Percentiles rank a stretch among this genome's conserved stretches.
Conservation (phyloP, 805 yeast species). For the Cyberlindnera sargentensis region DNA sequence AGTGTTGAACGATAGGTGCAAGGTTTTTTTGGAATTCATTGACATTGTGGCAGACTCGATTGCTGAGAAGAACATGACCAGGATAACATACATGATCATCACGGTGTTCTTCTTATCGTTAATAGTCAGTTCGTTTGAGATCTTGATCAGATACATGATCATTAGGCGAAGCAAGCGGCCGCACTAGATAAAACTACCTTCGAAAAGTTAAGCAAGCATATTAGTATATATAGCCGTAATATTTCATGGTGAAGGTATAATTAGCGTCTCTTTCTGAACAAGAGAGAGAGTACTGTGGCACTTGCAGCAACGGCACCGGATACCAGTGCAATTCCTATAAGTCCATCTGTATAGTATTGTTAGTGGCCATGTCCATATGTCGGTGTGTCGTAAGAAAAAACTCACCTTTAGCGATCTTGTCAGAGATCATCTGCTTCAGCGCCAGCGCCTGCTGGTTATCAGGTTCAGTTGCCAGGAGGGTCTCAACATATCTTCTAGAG, state of each 20-base stretch:
- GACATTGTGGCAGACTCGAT: slow-evolving; percentile 91
- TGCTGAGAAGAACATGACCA: slow-evolving; percentile 86
- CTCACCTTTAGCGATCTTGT: slow-evolving; percentile 53
- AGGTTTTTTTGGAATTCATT: slow-evolving; percentile 87
- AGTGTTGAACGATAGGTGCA: slow-evolving; percentile 88
- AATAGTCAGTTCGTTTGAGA: slow-evolving; percentile 68
- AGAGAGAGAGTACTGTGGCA: slow-evolving; percentile 49
- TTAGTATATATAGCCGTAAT: background rate
- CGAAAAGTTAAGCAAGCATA: background rate
- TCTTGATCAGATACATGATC: slow-evolving; percentile 49
- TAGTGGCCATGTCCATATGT: no score
- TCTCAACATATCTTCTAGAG: slow-evolving; percentile 80
- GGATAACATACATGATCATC: slow-evolving; percentile 87
- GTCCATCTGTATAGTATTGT: slow-evolving; percentile 47
- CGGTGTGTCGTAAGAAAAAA: background rate
- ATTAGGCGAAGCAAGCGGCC: slow-evolving; percentile 21
- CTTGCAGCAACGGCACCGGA: slow-evolving; percentile 85
- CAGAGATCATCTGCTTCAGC: slow-evolving; percentile 72
- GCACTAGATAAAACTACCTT: no score
- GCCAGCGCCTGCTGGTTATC: slow-evolving; percentile 70
- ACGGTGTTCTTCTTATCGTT: slow-evolving; percentile 74
- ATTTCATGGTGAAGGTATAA: background rate
- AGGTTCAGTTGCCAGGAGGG: slow-evolving; percentile 73
- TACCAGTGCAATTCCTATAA: slow-evolving; percentile 80
- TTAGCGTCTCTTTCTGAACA: slow-evolving; percentile 29